phyloP scores from a whole-genome alignment of 2,329 filamentous ascomycete species.

The Neofusicoccum parvum region DNA sequence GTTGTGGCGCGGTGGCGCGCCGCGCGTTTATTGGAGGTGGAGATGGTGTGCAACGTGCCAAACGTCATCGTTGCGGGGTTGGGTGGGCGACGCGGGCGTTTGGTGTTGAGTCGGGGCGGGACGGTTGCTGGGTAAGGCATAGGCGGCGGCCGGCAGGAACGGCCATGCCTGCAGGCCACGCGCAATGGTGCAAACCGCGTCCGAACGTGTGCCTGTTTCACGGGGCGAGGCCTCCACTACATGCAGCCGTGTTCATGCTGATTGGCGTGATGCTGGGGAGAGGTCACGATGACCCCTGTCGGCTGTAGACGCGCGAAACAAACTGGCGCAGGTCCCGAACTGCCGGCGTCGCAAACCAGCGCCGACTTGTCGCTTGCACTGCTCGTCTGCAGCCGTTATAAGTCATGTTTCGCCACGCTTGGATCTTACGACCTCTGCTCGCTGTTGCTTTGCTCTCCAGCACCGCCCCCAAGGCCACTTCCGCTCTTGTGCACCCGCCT shows the following conservation, averaged over 20 bases:
- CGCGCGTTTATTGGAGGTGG: conserved; percentile 1
- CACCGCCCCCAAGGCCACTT: too few relatives aligned
- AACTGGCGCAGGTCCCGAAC: not conserved
- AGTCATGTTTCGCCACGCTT: not conserved
- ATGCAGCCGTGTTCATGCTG: not conserved
- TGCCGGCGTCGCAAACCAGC: not conserved
- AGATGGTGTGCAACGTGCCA: not conserved
- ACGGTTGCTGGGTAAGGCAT: not conserved
- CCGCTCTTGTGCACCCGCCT: too few relatives aligned
- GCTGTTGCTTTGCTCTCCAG: not conserved
- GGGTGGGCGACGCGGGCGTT: not conserved
- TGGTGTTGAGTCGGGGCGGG: conserved; percentile 10
- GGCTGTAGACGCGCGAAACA: not conserved
- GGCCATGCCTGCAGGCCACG: not conserved
- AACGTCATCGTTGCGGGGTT: not conserved
- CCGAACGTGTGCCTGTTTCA: not conserved
- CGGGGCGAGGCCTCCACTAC: not conserved
- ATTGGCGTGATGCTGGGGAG: not conserved
- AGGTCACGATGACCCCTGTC: not conserved
- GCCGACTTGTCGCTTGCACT: too few relatives aligned
- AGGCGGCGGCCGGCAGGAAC: not conserved
- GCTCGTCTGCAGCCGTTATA: not conserved
- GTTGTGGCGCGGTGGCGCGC: not conserved
- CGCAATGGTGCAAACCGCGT: not conserved
- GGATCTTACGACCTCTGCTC: not conserved